Evolutionary conservation across 2,329 filamentous ascomycete species (phyloP), one percentile per base, ranked within the genome.

Genomic region (Clonostachys rhizophaga): DNA sequence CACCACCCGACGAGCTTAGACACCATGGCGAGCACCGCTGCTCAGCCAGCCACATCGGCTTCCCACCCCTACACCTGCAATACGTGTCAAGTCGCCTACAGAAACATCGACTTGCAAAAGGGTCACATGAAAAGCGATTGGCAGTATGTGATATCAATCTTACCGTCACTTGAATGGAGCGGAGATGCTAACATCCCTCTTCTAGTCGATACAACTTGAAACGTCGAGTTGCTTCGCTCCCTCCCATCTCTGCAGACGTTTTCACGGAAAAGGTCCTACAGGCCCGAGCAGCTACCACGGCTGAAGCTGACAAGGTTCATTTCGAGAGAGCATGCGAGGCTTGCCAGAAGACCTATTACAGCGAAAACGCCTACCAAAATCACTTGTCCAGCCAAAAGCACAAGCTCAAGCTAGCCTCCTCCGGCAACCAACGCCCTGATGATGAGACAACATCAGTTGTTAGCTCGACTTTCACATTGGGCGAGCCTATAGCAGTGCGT

Each of bases 121-220:
- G 85, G 83, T 36, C 94, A 99, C 65, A 99, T 99, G 94, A 91
- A 94, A 67, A 94, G 87, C 58, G 94, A 99, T 72, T 99, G 94
- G 94, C 92, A 99, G 87, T 94, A 78, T 72, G 89, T 84, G 6
- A 14, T n/a, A 34, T 18, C 16, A 8, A 16, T 43, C 17, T 11
- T 40, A 34, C n/a, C 41, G 9, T n/a, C 2, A 30, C 8, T 30
- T 30, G 24, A 30, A 30, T 30, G 4, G 3, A 10, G 1, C 10
- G 4, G 24, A 30, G 34, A 39, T 16, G 24, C 43, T 47, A 35
- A 49, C 37, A 47, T 7, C 43, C 36, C 16, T 18, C 33, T 46
- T 34, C 46, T 50, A 94, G 89, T 67, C 86, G 94, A 54, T 96
- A 96, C 70, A 99, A 99, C 66, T 81, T 97, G 59, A 96, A 97